Evolutionary conservation across 371 early-diverging fungal genomes (phyloP).

Genomic region (Quaeritorhiza haematococci): DNA sequence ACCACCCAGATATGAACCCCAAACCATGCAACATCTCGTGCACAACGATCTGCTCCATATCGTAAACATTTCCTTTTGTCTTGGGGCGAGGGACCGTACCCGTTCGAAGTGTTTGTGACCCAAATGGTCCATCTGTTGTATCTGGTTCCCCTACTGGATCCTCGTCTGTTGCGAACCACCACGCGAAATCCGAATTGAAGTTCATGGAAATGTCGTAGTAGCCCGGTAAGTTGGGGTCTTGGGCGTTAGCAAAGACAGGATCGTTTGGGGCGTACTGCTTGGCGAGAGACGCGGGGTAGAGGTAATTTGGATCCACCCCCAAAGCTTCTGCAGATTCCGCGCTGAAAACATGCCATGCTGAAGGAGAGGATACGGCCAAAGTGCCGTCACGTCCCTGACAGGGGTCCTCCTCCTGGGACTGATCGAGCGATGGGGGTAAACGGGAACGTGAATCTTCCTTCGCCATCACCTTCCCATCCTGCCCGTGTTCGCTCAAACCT

Average conservation of each 20-base stretch:
- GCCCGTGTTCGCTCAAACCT: too few relatives aligned
- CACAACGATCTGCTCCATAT: conserved; percentile 49
- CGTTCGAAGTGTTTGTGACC: too few relatives aligned
- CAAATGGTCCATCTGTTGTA: conserved; percentile 4
- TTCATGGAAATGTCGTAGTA: neutral
- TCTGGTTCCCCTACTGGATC: conserved; percentile 9
- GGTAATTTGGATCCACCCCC: neutral
- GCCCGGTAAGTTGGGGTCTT: too few relatives aligned
- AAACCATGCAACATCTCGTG: conserved; percentile 65
- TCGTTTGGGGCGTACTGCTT: conserved; percentile 6
- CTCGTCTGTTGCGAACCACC: conserved; percentile 28
- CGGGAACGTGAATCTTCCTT: too few relatives aligned
- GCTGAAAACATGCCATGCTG: too few relatives aligned
- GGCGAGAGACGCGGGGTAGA: conserved; percentile 2
- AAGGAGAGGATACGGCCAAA: too few relatives aligned
- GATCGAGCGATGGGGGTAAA: too few relatives aligned
- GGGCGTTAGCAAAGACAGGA: neutral
- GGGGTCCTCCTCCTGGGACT: too few relatives aligned
- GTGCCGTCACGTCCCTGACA: too few relatives aligned
- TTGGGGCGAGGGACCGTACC: too few relatives aligned
- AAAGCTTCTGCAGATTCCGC: neutral
- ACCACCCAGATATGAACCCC: conserved; percentile 61
- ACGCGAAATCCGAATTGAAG: conserved; percentile 31
- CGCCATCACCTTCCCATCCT: too few relatives aligned
- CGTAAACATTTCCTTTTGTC: too few relatives aligned